A percentile compares a stretch with the other conserved stretches of the same genome.
Conservation (phyloP, 306 rosid species). For the Trichosanthes cucumerina region DNA sequence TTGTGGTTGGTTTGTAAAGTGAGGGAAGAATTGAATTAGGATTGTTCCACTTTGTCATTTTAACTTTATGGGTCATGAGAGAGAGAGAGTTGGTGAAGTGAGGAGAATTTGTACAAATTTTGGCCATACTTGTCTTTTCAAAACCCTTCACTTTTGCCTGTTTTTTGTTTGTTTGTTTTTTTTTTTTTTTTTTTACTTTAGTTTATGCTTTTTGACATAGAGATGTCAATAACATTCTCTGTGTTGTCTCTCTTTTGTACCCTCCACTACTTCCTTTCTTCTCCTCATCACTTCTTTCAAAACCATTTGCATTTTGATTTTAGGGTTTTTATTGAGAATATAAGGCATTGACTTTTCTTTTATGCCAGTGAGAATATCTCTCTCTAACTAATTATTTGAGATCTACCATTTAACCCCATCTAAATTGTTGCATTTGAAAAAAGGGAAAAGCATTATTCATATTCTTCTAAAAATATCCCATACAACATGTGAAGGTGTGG, state of each 20-base stretch:
- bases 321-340: neutral
- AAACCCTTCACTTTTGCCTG: neutral
- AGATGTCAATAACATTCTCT: slow-evolving; percentile 10
- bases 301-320: neutral
- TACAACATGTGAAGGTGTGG: neutral
- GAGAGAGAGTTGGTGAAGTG: neutral
- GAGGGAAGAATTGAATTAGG: neutral
- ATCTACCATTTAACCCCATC: too few relatives aligned
- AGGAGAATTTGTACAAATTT: neutral
- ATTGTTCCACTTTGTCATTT: neutral
- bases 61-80: neutral
- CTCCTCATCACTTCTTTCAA: neutral
- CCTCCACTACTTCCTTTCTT: slow-evolving; percentile 1
- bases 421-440: neutral
- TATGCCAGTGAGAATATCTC: neutral
- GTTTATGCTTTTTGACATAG: slow-evolving; percentile 11
- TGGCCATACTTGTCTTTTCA: slow-evolving; percentile 8
- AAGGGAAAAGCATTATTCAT: neutral
- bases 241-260: neutral
- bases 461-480: neutral
- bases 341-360: neutral
- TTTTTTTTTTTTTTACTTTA: neutral
- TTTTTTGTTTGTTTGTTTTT: neutral
- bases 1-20: neutral
- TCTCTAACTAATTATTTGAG: neutral